These are phyloP conservation scores for Annulohypoxylon maeteangense DNA, from an alignment of 495 filamentous ascomycete species.

Conservation along the genomic window DNA sequence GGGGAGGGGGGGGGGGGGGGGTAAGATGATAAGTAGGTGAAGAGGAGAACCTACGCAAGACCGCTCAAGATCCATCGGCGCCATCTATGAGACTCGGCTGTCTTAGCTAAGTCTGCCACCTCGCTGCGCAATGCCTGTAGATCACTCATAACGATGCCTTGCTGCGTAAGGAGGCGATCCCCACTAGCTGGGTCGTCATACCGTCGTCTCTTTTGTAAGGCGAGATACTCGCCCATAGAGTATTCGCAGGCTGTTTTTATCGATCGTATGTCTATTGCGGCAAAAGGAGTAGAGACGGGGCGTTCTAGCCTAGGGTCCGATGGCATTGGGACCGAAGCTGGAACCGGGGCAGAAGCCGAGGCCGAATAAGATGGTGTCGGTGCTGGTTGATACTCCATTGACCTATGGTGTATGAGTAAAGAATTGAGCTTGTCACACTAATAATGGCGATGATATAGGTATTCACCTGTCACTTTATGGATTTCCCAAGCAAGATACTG, in stretches of 20 bases:
- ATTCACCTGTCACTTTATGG: not conserved
- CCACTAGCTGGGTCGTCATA: conserved; percentile 29
- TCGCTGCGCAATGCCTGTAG: conserved; percentile 46
- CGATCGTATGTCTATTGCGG: conserved; percentile 30
- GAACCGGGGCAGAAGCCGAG: conserved; percentile 21
- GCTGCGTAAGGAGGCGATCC: conserved; percentile 50
- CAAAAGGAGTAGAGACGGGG: conserved; percentile 29
- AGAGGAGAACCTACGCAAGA: conserved; percentile 49
- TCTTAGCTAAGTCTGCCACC: conserved; percentile 46
- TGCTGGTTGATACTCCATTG: conserved; percentile 36
- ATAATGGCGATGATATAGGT: not conserved
- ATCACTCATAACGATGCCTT: conserved; percentile 48
- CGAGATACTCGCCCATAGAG: conserved; percentile 52
- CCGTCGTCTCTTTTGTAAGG: conserved; percentile 42
- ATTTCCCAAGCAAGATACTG: not conserved
- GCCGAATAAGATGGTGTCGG: conserved; percentile 37
- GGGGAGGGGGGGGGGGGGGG: not conserved
- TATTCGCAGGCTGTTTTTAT: conserved; percentile 45
- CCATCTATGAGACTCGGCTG: conserved; percentile 54
- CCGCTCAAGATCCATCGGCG: conserved; percentile 55
- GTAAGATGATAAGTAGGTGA: not conserved
- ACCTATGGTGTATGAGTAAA: not conserved
- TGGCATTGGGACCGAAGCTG: conserved; percentile 10
- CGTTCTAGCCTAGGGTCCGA: conserved; percentile 29
- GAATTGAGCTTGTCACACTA: not conserved